Base-by-base conservation (phyloP, 1,284 basidiomycete genomes). In the Vanrija pseudolonga region DNA sequence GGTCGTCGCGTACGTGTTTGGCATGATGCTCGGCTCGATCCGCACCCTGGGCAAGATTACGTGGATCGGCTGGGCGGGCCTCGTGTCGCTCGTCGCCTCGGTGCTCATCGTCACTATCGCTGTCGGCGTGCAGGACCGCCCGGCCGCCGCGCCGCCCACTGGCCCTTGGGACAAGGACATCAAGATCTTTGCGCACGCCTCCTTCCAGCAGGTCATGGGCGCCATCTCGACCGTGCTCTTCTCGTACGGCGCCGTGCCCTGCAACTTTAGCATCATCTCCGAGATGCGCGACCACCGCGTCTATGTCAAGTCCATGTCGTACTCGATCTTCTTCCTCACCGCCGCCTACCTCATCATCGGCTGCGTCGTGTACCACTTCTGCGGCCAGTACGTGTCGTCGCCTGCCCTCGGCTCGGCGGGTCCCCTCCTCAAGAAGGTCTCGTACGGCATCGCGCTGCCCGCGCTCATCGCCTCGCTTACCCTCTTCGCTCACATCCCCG, bases 151-250 rank as follows among this genome's bases (percentile, higher is more conserved):
- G 1, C 74, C 76, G 15, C 48, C 39, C 41, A 28, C 53, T 20
- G n/a, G 17, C 17, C 57, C 7, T 47, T 73, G 71, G 19, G 73
- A 73, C 57, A 69, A 71, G 59, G 68, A 67, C 18, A 55, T 71
- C 8, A 40, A 50, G 1, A 78, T 80, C 56, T 72, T 73, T 51
- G 65, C 70, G 2, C 76, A 53, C 23, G 63, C 71, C 4, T 48
- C 61, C 4, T 74, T 77, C 49, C 66, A 66, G 5, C 53, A 65
- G 5, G 74, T 63, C 28, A 73, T 77, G 56, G 63, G 62, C n/a
- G 70, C 79, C 71, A 80, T 80, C 72, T 77, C 74, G 37, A 58
- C 78, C 47, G 78, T 77, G 2, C 68, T 80, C 6, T 78, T 73
- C 65, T 74, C 73, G 0, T 76, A 80, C 45, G 77, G 78, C 18